Evolutionary conservation across 1,284 basidiomycete genomes (phyloP).

Genomic region (Apiotrichum veenhuisii): DNA sequence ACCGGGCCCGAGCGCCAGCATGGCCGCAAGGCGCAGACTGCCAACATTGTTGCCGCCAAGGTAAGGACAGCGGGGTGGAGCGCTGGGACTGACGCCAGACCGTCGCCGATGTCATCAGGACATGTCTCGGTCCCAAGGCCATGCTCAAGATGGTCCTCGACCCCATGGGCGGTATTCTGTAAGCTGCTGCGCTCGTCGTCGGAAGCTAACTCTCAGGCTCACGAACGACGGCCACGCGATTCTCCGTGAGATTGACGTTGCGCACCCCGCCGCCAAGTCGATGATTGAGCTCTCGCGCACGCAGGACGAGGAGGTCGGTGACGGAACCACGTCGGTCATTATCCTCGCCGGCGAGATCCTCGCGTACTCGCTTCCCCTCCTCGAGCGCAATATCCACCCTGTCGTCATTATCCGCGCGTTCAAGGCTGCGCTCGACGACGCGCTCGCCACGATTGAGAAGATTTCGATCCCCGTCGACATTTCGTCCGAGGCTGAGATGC

Average conservation of each 20-base stretch:
- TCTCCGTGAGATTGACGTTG: constrained; percentile 94
- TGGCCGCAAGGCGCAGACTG: constrained; percentile 92
- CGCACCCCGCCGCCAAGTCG: constrained; percentile 96
- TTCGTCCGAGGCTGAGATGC: constrained; percentile 84
- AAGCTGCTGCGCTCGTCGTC: constrained; percentile 35
- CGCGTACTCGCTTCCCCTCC: constrained; percentile 54
- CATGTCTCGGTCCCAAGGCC: constrained; percentile 93
- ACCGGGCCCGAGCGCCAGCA: constrained; percentile 88
- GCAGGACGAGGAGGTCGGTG: constrained; percentile 97
- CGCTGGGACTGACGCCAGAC: constrained; percentile 57
- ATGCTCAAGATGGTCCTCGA: constrained; percentile 99
- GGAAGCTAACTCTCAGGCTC: constrained; percentile 56
- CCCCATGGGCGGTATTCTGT: constrained; percentile 96
- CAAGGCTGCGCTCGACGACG: constrained; percentile 89
- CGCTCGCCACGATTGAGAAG: constrained; percentile 68
- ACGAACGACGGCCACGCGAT: constrained; percentile 99
- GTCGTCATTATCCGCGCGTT: constrained; percentile 98
- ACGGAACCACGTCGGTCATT: constrained; percentile 96
- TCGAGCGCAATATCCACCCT: constrained; percentile 95
- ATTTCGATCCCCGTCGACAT: constrained; percentile 90
- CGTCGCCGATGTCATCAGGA: constrained; percentile 97
- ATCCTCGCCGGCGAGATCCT: constrained; percentile 56
- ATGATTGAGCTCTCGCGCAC: constrained; percentile 97
- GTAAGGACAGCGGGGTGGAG: constrained; percentile 50
- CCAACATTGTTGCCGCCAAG: constrained; percentile 97